phyloP scores from a whole-genome alignment of 495 filamentous ascomycete species.

The Xeromyces bisporus region DNA sequence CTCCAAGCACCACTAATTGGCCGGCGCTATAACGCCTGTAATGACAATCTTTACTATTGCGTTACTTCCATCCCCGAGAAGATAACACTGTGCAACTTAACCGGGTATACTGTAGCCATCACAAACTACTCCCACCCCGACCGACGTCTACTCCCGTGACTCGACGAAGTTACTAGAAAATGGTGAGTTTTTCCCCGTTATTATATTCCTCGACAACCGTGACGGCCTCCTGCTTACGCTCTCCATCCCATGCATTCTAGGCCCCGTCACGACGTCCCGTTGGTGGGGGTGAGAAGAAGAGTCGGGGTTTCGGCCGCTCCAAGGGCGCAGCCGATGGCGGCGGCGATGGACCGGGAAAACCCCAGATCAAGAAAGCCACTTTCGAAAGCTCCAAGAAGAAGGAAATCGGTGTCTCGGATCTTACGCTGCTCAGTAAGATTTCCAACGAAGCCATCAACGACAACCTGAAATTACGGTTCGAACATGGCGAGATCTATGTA shows the following conservation, averaged over 20 bases:
- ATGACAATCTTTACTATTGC: background rate
- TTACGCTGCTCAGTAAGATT: conserved; percentile 94
- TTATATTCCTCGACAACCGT: background rate
- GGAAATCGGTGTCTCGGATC: conserved; percentile 94
- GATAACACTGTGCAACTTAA: background rate
- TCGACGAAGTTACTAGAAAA: background rate
- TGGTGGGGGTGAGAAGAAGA: conserved; percentile 34
- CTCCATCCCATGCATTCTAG: conserved; percentile 9
- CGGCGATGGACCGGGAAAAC: conserved; percentile 33
- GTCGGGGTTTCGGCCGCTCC: conserved; percentile 28
- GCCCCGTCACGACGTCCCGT: conserved; percentile 33
- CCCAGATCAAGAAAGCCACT: conserved; percentile 79
- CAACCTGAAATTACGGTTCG: conserved; percentile 92
- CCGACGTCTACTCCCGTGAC: background rate
- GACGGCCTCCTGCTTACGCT: background rate
- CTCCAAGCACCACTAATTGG: too few species aligned
- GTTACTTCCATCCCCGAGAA: background rate
- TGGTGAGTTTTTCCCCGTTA: background rate
- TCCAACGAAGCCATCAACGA: conserved; percentile 99
- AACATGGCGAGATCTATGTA: conserved; percentile 92
- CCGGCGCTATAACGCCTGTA: background rate
- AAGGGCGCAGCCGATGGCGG: conserved; percentile 30
- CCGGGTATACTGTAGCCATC: too few species aligned
- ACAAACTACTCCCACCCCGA: background rate
- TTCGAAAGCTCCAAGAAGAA: conserved; percentile 97